A percentile compares a stretch with the other conserved stretches of the same genome.
phyloP scores from a whole-genome alignment of 2,329 filamentous ascomycete genomes.

The Harringtonia aguacate region DNA sequence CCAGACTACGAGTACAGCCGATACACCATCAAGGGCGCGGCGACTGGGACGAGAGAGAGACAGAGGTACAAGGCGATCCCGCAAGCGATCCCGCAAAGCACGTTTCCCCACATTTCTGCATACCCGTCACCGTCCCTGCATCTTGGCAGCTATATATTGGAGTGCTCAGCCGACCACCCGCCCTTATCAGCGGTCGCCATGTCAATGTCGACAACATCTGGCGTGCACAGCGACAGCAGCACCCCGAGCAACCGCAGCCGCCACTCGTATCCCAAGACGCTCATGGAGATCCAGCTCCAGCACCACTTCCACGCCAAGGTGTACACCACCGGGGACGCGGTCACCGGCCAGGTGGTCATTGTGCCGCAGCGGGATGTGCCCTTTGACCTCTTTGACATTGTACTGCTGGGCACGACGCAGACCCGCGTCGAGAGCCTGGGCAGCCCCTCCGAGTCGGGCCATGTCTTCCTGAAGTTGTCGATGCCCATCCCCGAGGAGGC shows the following conservation, averaged over 20 bases:
- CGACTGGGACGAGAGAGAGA: too few relatives aligned
- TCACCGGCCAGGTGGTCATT: slow-evolving; percentile 39
- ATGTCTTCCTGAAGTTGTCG: slow-evolving; percentile 44
- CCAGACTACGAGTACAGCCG: too few relatives aligned
- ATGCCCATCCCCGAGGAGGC: slow-evolving; percentile 39
- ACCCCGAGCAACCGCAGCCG: slow-evolving; percentile 3
- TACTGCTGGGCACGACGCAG: slow-evolving; percentile 38
- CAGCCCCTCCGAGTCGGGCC: slow-evolving; percentile 34
- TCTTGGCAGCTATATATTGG: too few relatives aligned
- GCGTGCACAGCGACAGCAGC: slow-evolving; percentile 5
- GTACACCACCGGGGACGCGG: slow-evolving; percentile 42
- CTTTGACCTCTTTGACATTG: slow-evolving; percentile 41
- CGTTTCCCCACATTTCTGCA: too few relatives aligned
- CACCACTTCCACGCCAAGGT: slow-evolving; percentile 44
- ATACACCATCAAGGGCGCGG: too few relatives aligned
- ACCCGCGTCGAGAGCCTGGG: slow-evolving; percentile 41
- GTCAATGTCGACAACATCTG: slow-evolving; percentile 4
- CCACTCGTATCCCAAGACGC: slow-evolving; percentile 20
- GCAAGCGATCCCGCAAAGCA: too few relatives aligned
- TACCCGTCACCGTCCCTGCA: too few relatives aligned
- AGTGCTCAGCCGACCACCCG: too few relatives aligned
- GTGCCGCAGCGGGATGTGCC: slow-evolving; percentile 30
- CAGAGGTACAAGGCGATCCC: too few relatives aligned
- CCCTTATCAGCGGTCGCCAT: too few relatives aligned
- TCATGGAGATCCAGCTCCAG: slow-evolving; percentile 37